These are phyloP conservation scores for Debaryomyces coudertii DNA, from an alignment of 1,139 yeast genomes.

Conservation along the genomic window DNA sequence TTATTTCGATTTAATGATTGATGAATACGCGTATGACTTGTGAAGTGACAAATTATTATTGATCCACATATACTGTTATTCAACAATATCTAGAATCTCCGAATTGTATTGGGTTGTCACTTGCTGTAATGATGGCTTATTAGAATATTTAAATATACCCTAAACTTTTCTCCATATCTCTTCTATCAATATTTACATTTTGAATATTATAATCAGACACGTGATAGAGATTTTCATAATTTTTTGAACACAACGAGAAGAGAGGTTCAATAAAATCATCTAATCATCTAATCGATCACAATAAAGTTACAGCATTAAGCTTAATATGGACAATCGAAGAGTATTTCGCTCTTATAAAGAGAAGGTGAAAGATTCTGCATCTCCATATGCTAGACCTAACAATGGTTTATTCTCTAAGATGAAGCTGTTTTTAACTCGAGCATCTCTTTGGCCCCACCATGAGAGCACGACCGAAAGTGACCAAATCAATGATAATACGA, in stretches of 20 bases:
- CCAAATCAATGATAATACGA: not conserved
- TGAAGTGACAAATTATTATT: not conserved
- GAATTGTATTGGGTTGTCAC: not conserved
- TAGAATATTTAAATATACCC: not conserved
- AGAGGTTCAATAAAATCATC: not conserved
- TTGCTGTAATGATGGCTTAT: not conserved
- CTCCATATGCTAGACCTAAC: slow-evolving; percentile 26
- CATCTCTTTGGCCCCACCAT: slow-evolving; percentile 10
- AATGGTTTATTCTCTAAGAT: slow-evolving; percentile 36
- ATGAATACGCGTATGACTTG: slow-evolving; percentile 1
- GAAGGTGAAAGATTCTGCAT: slow-evolving; percentile 22
- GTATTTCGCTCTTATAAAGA: slow-evolving; percentile 37
- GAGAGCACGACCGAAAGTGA: not conserved
- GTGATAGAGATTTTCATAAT: not conserved
- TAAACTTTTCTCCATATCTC: not conserved
- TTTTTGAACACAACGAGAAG: not conserved
- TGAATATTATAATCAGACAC: not conserved
- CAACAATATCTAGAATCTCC: not conserved
- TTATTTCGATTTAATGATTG: not conserved
- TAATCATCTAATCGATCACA: not conserved
- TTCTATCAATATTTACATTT: not conserved
- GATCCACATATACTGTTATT: not conserved
- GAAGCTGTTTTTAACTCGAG: slow-evolving; percentile 32
- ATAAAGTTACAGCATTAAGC: not conserved
- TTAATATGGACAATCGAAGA: slow-evolving; percentile 48